Evolutionary conservation across 495 filamentous ascomycete genomes (phyloP).

Genomic region (Lasiosphaeria ovina): DNA sequence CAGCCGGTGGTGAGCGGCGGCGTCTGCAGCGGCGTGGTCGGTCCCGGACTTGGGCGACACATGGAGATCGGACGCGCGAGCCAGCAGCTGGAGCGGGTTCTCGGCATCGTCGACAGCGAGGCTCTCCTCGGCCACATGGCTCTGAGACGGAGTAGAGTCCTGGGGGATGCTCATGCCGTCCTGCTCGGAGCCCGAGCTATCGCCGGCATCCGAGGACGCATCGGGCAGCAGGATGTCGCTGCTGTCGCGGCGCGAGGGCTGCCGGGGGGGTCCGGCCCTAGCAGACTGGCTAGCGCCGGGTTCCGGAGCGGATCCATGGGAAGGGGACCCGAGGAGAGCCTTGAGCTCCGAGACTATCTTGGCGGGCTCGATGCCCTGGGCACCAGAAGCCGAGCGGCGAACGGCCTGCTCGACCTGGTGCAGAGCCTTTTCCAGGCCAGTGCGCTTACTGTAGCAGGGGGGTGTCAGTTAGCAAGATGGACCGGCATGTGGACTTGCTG

Average conservation of each 20-base stretch:
- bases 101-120: slow-evolving; percentile 69
- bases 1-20: slow-evolving; percentile 23
- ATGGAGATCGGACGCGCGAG: slow-evolving; percentile 66
- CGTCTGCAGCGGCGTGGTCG: slow-evolving; percentile 18
- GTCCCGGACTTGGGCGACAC: slow-evolving; percentile 45
- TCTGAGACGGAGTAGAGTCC: slow-evolving; percentile 31
- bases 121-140: slow-evolving; percentile 33
- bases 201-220: slow-evolving; percentile 31
- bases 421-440: slow-evolving; percentile 68
- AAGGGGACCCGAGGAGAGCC: slow-evolving; percentile 45
- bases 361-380: slow-evolving; percentile 47
- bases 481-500: slow-evolving; percentile 7
- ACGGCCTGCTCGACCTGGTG: slow-evolving; percentile 72
- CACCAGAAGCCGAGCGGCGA: slow-evolving; percentile 55
- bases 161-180: slow-evolving; percentile 31
- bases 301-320: slow-evolving; percentile 15
- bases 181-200: slow-evolving; percentile 32
- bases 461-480: slow-evolving; percentile 10
- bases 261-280: slow-evolving; percentile 7
- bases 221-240: slow-evolving; percentile 26
- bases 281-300: slow-evolving; percentile 10
- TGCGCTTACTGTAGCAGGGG: slow-evolving; percentile 57
- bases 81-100: slow-evolving; percentile 69
- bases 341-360: slow-evolving; percentile 57
- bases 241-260: slow-evolving; percentile 12